A percentile compares a stretch with the other conserved stretches of the same genome.
phyloP scores from a whole-genome alignment of 2,329 filamentous ascomycete genomes.

The Aspergillus thermomutatus region DNA sequence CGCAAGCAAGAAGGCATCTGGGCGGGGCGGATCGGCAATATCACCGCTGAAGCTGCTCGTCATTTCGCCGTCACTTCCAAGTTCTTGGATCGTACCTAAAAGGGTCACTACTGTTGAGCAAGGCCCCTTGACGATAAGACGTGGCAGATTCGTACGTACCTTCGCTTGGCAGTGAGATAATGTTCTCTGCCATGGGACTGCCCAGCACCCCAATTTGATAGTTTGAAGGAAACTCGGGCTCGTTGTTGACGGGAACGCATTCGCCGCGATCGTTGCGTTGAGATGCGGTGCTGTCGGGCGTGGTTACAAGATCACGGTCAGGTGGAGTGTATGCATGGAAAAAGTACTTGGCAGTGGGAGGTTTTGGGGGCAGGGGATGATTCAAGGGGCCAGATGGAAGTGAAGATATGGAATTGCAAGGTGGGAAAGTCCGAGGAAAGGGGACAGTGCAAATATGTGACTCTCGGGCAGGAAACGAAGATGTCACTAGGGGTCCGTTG shows the following conservation, averaged over 20 bases:
- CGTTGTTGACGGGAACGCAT: background rate
- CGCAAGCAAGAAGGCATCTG: background rate
- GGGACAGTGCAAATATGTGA: background rate
- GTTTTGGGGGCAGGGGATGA: background rate
- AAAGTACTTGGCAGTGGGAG: background rate
- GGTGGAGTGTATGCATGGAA: background rate
- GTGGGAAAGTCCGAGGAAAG: background rate
- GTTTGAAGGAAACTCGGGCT: background rate
- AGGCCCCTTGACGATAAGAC: background rate
- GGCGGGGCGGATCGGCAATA: background rate
- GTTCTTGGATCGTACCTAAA: background rate
- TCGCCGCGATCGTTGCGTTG: background rate
- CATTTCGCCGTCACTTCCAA: background rate
- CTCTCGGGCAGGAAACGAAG: background rate
- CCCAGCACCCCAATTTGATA: background rate
- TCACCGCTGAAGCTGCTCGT: background rate
- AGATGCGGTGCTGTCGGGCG: background rate
- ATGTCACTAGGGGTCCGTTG: background rate
- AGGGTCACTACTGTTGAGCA: background rate
- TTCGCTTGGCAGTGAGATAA: background rate
- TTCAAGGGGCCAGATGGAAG: too few relatives aligned
- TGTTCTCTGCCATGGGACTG: background rate
- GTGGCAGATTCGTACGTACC: background rate
- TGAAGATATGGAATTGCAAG: background rate
- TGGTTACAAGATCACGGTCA: background rate